These are phyloP conservation scores for Glebionis coronaria DNA, from an alignment of 129 eudicot genomes.

Conservation along the genomic window DNA sequence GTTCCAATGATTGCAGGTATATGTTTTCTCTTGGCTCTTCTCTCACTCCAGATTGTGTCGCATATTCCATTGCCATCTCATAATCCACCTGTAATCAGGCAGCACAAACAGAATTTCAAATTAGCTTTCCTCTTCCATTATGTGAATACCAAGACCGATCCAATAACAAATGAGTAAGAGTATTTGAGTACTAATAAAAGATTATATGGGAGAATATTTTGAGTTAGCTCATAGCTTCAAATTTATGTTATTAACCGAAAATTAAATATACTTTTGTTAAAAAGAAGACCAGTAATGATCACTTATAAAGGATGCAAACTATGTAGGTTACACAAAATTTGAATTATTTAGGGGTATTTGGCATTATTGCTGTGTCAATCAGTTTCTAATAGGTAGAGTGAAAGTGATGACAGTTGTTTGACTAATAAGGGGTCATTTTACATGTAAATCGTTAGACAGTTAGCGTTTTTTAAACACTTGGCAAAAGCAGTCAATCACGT, in stretches of 20 bases:
- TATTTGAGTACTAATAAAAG: background rate
- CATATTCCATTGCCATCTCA: constrained; percentile 98
- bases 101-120: background rate
- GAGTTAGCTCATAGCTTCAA: too few species aligned
- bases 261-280: too few species aligned
- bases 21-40: constrained; percentile 87
- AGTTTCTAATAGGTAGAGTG: too few species aligned
- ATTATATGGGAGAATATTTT: background rate
- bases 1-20: constrained; percentile 57
- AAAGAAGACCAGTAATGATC: too few species aligned
- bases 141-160: background rate
- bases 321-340: constrained; percentile 1
- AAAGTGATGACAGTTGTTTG: too few species aligned
- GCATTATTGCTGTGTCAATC: too few species aligned
- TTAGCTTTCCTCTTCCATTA: background rate
- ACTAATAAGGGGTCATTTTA: too few species aligned
- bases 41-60: constrained; percentile 85
- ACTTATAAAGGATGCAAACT: too few species aligned
- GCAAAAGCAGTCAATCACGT: too few species aligned
- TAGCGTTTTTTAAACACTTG: too few species aligned
- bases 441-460: too few species aligned
- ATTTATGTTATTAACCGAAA: too few species aligned
- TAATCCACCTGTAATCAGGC: constrained; percentile 79
- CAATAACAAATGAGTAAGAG: background rate
- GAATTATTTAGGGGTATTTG: background rate